A percentile compares a stretch with the other conserved stretches of the same genome.
phyloP scores from a whole-genome alignment of 257 asterid species.

The Gentiana macrophylla region DNA sequence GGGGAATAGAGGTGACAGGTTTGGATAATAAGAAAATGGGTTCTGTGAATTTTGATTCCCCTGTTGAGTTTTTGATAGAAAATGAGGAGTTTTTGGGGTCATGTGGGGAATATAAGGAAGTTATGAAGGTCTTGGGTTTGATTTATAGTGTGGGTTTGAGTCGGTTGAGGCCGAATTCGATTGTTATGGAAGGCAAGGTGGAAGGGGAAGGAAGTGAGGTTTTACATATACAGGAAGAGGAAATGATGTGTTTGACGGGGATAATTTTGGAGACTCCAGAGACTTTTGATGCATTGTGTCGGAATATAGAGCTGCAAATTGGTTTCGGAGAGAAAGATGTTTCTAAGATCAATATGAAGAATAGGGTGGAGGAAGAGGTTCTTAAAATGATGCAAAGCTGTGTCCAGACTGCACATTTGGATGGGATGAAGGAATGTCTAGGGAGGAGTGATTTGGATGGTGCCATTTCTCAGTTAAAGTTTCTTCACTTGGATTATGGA shows the following conservation, averaged over 20 bases:
- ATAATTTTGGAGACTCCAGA: conserved; percentile 51
- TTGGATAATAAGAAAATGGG: conserved; percentile 8
- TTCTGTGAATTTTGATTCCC: conserved; percentile 20
- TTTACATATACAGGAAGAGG: conserved; percentile 35
- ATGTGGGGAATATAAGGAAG: conserved; percentile 17
- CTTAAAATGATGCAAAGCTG: conserved; percentile 56
- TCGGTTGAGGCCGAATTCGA: conserved; percentile 64
- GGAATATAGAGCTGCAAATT: conserved; percentile 58
- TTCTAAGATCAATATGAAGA: conserved; percentile 47
- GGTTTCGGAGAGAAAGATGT: conserved; percentile 40
- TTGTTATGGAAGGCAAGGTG: conserved; percentile 22
- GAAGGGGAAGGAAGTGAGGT: conserved; percentile 14
- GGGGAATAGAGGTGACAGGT: conserved; percentile 19
- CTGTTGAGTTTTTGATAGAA: conserved; percentile 12
- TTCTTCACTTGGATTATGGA: conserved; percentile 62
- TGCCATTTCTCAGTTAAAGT: conserved; percentile 52
- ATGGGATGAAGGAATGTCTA: conserved; percentile 57
- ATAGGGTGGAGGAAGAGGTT: conserved; percentile 40
- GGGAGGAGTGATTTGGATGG: conserved; percentile 50
- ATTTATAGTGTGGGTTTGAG: conserved; percentile 44
- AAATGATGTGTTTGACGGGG: conserved; percentile 45
- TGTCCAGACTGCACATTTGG: conserved; percentile 69
- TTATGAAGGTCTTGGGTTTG: conserved; percentile 45
- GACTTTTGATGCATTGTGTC: conserved; percentile 60
- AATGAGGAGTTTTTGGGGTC: conserved; percentile 22